Conservation (phyloP, 176 grass and related monocot species). For the Eremochloa ophiuroides region DNA sequence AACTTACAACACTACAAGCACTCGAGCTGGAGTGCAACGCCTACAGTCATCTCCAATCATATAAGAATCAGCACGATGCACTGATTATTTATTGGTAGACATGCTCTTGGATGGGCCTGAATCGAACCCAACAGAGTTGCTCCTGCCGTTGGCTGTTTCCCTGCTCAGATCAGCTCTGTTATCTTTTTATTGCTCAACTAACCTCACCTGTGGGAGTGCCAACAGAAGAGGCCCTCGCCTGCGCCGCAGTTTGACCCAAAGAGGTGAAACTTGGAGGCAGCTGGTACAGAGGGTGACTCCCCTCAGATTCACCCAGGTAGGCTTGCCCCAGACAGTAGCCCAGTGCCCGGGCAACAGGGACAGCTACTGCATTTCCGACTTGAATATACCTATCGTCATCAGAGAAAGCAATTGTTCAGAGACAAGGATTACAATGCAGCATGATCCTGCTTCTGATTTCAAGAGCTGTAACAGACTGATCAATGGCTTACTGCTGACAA, state of each 20-base stretch:
- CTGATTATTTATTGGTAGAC: not conserved
- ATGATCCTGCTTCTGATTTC: not conserved
- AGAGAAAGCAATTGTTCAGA: not conserved
- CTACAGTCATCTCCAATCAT: not conserved
- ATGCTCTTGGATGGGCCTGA: not conserved
- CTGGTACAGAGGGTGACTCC: not conserved
- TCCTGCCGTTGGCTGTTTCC: not conserved
- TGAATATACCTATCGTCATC: conserved; percentile 41
- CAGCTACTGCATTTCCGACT: conserved; percentile 45
- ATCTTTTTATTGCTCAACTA: conserved; percentile 24
- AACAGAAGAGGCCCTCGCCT: not conserved
- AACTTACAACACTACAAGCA: not conserved
- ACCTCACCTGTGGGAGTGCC: conserved; percentile 31
- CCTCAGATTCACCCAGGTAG: not conserved
- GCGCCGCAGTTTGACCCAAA: not conserved
- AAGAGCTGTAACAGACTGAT: not conserved
- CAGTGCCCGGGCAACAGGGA: conserved; percentile 45
- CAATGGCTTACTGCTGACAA: not conserved
- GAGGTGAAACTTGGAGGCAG: conserved; percentile 30
- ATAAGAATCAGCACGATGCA: not conserved
- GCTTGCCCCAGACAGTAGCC: conserved; percentile 41
- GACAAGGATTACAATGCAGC: not conserved
- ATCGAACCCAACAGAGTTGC: not conserved
- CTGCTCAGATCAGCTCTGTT: not conserved
- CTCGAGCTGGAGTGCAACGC: not conserved